Evolutionary conservation across 768 basidiomycete species (phyloP).

Genomic region (Lentinula raphanica): DNA sequence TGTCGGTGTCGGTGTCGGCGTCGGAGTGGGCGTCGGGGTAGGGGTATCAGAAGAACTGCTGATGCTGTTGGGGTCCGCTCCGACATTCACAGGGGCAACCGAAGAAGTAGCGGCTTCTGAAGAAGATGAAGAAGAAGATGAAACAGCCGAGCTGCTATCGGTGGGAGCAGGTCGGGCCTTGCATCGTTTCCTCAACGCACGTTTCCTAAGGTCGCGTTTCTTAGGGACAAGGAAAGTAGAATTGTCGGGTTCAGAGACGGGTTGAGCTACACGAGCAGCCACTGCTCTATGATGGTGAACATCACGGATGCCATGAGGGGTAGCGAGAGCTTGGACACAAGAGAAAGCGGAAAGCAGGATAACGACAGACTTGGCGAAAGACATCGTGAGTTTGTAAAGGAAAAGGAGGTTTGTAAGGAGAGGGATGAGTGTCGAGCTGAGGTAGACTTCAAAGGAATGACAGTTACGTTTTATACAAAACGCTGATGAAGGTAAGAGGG

Average conservation of each 20-base stretch:
- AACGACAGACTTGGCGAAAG: conserved; percentile 38
- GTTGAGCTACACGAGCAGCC: conserved; percentile 37
- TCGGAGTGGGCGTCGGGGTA: neutral
- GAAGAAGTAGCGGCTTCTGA: conserved; percentile 3
- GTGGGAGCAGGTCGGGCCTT: conserved; percentile 15
- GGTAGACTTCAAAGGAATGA: conserved; percentile 13
- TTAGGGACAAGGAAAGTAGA: conserved; percentile 12
- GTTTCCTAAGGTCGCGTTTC: neutral
- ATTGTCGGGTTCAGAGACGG: conserved; percentile 19
- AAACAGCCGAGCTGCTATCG: neutral
- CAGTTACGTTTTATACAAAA: conserved; percentile 1
- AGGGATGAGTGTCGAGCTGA: conserved; percentile 13
- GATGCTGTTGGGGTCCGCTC: conserved; percentile 10
- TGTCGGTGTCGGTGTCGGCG: neutral
- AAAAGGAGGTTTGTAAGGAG: conserved; percentile 2
- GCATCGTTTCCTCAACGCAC: neutral
- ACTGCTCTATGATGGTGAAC: conserved; percentile 37
- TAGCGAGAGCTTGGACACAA: conserved; percentile 29
- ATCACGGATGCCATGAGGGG: conserved; percentile 34
- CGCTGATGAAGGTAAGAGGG: neutral
- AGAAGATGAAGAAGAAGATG: neutral
- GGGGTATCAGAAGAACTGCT: conserved; percentile 9
- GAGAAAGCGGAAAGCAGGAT: conserved; percentile 34
- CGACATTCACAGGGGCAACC: conserved; percentile 9
- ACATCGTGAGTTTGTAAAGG: conserved; percentile 28